Evolutionary conservation across 805 yeast species (phyloP).

Genomic region (Saccharomycopsis amapae): DNA sequence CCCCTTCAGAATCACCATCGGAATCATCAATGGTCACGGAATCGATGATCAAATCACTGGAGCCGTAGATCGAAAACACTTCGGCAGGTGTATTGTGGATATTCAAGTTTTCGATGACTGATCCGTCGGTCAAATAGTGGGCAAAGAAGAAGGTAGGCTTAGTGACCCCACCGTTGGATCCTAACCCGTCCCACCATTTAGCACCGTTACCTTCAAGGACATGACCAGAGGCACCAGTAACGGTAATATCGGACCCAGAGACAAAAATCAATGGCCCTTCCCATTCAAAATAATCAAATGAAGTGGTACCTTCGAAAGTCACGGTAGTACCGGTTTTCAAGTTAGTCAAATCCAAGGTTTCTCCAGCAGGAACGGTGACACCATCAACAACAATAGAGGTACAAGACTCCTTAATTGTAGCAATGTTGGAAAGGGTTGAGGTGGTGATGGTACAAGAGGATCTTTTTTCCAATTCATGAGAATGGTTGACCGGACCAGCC

Average conservation of each 20-base stretch:
- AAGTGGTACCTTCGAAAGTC: slow-evolving; percentile 21
- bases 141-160: slow-evolving; percentile 22
- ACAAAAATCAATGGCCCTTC: slow-evolving; percentile 21
- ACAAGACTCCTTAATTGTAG: slow-evolving; percentile 14
- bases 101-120: slow-evolving; percentile 17
- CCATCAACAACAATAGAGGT: slow-evolving; percentile 14
- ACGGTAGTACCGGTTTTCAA: slow-evolving; percentile 21
- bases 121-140: slow-evolving; percentile 10
- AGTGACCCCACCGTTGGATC: slow-evolving; percentile 19
- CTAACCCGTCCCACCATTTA: slow-evolving; percentile 23
- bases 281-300: slow-evolving; percentile 22
- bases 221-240: slow-evolving; percentile 21
- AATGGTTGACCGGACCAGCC: neutral
- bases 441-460: slow-evolving; percentile 5
- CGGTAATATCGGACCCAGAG: slow-evolving; percentile 20
- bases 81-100: slow-evolving; percentile 21
- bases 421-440: neutral
- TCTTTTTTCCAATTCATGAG: neutral
- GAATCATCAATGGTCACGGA: slow-evolving; percentile 17
- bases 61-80: slow-evolving; percentile 13
- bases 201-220: slow-evolving; percentile 22
- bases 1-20: slow-evolving; percentile 20
- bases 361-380: slow-evolving; percentile 23
- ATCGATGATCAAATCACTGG: slow-evolving; percentile 12
- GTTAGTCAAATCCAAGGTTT: slow-evolving; percentile 21